Conservation (phyloP, 495 filamentous ascomycete genomes). For the Penicillium pancosmium region DNA sequence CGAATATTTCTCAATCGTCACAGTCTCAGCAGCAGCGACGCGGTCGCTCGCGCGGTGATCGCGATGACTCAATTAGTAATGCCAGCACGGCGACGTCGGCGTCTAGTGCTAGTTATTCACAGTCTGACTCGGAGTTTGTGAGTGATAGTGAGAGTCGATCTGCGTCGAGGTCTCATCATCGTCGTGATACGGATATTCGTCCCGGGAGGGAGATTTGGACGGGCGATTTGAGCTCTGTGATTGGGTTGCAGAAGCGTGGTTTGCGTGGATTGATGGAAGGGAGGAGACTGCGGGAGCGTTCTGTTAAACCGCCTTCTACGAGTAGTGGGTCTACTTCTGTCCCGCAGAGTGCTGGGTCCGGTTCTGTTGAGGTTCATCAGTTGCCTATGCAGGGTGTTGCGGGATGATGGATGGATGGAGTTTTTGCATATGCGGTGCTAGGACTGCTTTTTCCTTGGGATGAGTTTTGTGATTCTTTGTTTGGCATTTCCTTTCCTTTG, state of each 20-base stretch:
- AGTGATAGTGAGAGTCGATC: constrained; percentile 29
- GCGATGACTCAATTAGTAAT: constrained; percentile 47
- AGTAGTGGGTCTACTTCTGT: constrained; percentile 26
- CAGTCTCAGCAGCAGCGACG: constrained; percentile 12
- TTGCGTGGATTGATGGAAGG: constrained; percentile 95
- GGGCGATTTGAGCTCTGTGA: constrained; percentile 87
- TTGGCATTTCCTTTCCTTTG: neutral
- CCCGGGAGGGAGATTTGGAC: constrained; percentile 68
- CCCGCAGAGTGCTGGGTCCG: constrained; percentile 16
- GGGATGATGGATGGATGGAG: constrained; percentile 8
- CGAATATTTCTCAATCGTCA: constrained; percentile 31
- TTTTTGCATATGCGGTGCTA: neutral
- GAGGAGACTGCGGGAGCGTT: constrained; percentile 76
- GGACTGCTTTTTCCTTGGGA: neutral
- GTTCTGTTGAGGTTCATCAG: constrained; percentile 19
- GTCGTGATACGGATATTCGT: constrained; percentile 39
- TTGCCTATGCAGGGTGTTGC: constrained; percentile 26
- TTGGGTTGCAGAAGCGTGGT: constrained; percentile 92
- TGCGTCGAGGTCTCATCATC: constrained; percentile 25
- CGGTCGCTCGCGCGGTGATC: constrained; percentile 32
- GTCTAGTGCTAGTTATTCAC: constrained; percentile 46
- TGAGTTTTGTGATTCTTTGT: neutral
- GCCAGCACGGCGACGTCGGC: constrained; percentile 46
- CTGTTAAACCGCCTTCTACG: constrained; percentile 38
- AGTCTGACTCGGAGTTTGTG: constrained; percentile 45